Base-by-base conservation (phyloP, 2,329 filamentous ascomycete species). In the Colletotrichum ledebouriae region DNA sequence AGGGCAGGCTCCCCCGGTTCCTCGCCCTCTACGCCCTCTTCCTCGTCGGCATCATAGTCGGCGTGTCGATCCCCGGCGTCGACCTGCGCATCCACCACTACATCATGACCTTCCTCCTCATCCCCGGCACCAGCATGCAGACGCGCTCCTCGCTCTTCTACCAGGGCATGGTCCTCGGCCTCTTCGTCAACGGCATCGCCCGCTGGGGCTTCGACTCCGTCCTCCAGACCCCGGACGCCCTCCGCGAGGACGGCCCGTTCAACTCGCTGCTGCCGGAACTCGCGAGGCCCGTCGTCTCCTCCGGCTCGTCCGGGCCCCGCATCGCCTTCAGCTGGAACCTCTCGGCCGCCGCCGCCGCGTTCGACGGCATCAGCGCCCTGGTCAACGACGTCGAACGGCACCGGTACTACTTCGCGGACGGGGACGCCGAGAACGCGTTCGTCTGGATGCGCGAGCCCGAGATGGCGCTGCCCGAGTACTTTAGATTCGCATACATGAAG, bases 41-140 rank as follows among this genome's bases (percentile, higher is more conserved):
- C 71, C 81, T 89, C 1, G 76, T 82, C 2, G 84, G 83, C 22
- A 87, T 98, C 42, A 75, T 96, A 34, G 80, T 94, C 56, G 86
- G 92, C 37, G 83, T 97, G 11, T 81, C 87, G 1, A 80, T 97
- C 7, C 95, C 95, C 0, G 88, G 89, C 9, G 88, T 97, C 59
- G 92, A 90, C 71, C 85, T 99, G 57, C 90, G 96, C 37, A 94
- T 99, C 62, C 96, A 99, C 76, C 96, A 99, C 78, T 98, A 98
- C 77, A 93, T 98, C 72, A 84, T 98, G 10, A 94, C 91, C 1
- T 86, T 99, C 12, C 83, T 98, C 0, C 86, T 99, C 1, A 87
- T 98, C 6, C 94, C 94, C 0, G 96, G 94, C 0, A 98, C 96
- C 0, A 90, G 89, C 63, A 89, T 98, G 78, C 94, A 97, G 73